A percentile compares a stretch with the other conserved stretches of the same genome.
Evolutionary conservation across 331 rosid species (phyloP).

Genomic region (Quercus lobata): DNA sequence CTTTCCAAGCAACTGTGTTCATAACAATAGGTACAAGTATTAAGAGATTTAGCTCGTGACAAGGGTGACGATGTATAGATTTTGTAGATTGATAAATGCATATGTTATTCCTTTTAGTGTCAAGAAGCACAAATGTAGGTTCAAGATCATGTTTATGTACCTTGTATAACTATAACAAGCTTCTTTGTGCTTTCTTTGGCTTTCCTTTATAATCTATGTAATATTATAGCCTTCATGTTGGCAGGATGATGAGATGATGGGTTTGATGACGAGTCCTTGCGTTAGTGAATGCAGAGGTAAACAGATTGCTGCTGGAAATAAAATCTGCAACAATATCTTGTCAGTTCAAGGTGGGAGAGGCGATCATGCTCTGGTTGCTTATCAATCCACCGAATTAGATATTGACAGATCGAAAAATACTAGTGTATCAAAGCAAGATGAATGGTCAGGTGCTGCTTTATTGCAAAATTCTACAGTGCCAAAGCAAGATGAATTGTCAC

Average conservation of each 20-base stretch:
- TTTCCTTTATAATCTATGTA: slow-evolving; percentile 9
- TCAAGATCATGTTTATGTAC: not conserved
- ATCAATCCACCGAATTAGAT: slow-evolving; percentile 28
- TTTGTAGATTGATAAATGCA: too few relatives aligned
- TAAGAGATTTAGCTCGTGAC: too few relatives aligned
- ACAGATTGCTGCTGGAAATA: slow-evolving; percentile 23
- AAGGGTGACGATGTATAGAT: too few relatives aligned
- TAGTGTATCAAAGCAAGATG: slow-evolving; percentile 40
- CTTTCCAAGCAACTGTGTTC: too few relatives aligned
- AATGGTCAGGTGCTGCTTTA: slow-evolving; percentile 52
- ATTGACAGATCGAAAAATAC: slow-evolving; percentile 29
- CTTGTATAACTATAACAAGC: not conserved
- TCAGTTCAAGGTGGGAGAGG: slow-evolving; percentile 27
- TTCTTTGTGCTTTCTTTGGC: slow-evolving; percentile 8
- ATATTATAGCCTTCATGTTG: slow-evolving; percentile 23
- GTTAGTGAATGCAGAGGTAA: slow-evolving; percentile 26
- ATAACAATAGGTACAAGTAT: too few relatives aligned
- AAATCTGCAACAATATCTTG: slow-evolving; percentile 20
- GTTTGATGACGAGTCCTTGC: slow-evolving; percentile 16
- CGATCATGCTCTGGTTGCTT: slow-evolving; percentile 18
- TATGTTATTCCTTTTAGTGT: too few relatives aligned
- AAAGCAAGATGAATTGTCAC: slow-evolving; percentile 40
- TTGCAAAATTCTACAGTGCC: slow-evolving; percentile 25
- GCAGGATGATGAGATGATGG: slow-evolving; percentile 44
- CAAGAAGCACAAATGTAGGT: too few relatives aligned